Percentiles rank a stretch among this genome's conserved stretches.
These are phyloP conservation scores for Aspergillaceae sp. DNA, from an alignment of 2,329 filamentous ascomycete species.

Conservation along the genomic window DNA sequence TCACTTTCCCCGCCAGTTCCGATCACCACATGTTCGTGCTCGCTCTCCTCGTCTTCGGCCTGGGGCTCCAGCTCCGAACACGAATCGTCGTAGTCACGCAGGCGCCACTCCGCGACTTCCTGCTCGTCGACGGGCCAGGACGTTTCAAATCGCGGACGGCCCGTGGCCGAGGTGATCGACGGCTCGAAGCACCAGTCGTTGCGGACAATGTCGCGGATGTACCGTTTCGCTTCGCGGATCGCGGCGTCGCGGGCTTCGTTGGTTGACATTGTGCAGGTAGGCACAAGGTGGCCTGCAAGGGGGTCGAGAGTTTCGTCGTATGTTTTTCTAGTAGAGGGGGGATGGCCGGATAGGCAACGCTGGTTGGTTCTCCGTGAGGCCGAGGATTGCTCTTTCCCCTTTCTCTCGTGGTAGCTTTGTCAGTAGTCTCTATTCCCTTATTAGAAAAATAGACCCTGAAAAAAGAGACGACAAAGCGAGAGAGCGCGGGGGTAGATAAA, in stretches of 20 bases:
- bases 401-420: too few species aligned
- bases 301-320: too few species aligned
- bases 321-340: too few species aligned
- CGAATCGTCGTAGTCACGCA: constrained; percentile 29
- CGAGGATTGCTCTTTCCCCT: too few species aligned
- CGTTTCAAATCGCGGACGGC: constrained; percentile 12
- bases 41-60: constrained; percentile 6
- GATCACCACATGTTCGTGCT: neutral
- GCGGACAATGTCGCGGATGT: constrained; percentile 32
- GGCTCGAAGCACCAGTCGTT: constrained; percentile 36
- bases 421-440: too few species aligned
- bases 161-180: constrained; percentile 8
- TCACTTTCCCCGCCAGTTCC: constrained; percentile 34
- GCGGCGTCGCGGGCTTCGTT: constrained; percentile 30
- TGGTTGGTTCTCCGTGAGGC: too few species aligned
- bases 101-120: constrained; percentile 27
- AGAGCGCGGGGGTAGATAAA: too few species aligned
- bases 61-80: constrained; percentile 29
- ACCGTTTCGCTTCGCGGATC: constrained; percentile 33
- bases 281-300: too few species aligned
- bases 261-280: too few species aligned
- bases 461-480: too few species aligned
- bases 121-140: constrained; percentile 15
- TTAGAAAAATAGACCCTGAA: too few species aligned
- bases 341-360: too few species aligned